Percentiles rank a stretch among this genome's conserved stretches.
Conservation (phyloP, 345 rosid genomes). For the Mangifera indica region DNA sequence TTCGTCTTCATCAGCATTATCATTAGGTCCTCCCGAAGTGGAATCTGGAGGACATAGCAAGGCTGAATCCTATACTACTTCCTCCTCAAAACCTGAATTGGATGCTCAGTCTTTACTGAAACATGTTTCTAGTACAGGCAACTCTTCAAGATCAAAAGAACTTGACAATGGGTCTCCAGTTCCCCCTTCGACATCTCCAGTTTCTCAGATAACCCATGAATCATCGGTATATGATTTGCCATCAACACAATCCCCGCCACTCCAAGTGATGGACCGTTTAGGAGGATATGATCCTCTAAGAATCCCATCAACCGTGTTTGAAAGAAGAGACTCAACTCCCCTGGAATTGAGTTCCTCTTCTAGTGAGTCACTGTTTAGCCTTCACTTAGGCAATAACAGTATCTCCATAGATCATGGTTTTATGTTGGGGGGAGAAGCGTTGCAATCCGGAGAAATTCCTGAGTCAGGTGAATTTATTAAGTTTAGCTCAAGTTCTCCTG, state of each 20-base stretch:
- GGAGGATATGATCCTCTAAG: conserved; percentile 46
- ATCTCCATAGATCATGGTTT: conserved; percentile 34
- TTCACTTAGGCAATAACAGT: conserved; percentile 60
- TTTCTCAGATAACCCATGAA: conserved; percentile 40
- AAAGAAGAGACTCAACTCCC: conserved; percentile 36
- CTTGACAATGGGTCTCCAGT: conserved; percentile 11
- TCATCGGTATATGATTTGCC: conserved; percentile 22
- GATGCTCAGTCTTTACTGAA: conserved; percentile 1
- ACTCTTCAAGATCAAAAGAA: conserved; percentile 28
- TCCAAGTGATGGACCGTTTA: conserved; percentile 70
- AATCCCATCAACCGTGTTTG: conserved; percentile 59
- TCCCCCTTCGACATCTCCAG: conserved; percentile 30
- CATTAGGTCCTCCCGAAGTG: conserved; percentile 31
- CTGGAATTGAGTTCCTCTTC: conserved; percentile 68
- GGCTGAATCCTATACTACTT: not conserved
- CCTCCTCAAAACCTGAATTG: not conserved
- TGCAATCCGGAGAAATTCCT: conserved; percentile 34
- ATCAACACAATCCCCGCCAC: conserved; percentile 56
- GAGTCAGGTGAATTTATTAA: conserved; percentile 41
- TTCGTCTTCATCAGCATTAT: conserved; percentile 36
- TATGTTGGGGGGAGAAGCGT: conserved; percentile 15
- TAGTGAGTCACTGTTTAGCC: conserved; percentile 68
- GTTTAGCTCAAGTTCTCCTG: conserved; percentile 28
- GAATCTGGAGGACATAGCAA: conserved; percentile 1
- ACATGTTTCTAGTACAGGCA: conserved; percentile 2